A percentile compares a stretch with the other conserved stretches of the same genome.
Evolutionary conservation across 495 filamentous ascomycete species (phyloP).

Genomic region (Endocarpon pusillum): DNA sequence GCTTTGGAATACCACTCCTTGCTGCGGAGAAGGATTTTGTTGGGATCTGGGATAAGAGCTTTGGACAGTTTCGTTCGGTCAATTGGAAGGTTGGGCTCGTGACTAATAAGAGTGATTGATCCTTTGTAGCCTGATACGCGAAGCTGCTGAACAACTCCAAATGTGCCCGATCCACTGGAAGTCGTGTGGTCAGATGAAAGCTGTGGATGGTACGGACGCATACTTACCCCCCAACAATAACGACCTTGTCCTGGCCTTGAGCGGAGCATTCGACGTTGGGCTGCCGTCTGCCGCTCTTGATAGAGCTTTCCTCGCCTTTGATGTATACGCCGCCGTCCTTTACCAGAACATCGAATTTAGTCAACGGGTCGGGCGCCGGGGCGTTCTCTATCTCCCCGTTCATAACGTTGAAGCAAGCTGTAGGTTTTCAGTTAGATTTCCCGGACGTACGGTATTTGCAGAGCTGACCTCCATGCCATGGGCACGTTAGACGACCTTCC

Average conservation of each 20-base stretch:
- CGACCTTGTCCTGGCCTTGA: slow-evolving; percentile 48
- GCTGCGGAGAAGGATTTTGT: slow-evolving; percentile 60
- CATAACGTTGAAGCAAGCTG: slow-evolving; percentile 76
- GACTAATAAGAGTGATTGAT: slow-evolving; percentile 65
- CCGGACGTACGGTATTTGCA: background rate
- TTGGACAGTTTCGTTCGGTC: slow-evolving; percentile 95
- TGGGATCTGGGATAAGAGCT: slow-evolving; percentile 66
- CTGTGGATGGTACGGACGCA: background rate
- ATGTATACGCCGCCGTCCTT: slow-evolving; percentile 74
- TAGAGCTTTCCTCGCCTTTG: slow-evolving; percentile 57
- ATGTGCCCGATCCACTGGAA: slow-evolving; percentile 53
- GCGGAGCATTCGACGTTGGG: slow-evolving; percentile 56
- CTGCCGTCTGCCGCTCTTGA: slow-evolving; percentile 57
- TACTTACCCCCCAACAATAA: slow-evolving; percentile 69
- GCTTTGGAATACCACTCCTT: slow-evolving; percentile 61
- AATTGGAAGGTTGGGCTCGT: slow-evolving; percentile 68
- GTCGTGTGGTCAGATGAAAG: slow-evolving; percentile 7
- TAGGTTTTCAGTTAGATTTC: slow-evolving; percentile 5
- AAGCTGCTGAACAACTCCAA: slow-evolving; percentile 65
- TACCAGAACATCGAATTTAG: slow-evolving; percentile 62
- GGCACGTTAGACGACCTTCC: slow-evolving; percentile 73
- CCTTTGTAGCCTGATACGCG: slow-evolving; percentile 70
- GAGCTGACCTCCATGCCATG: slow-evolving; percentile 77
- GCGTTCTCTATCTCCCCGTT: slow-evolving; percentile 94
- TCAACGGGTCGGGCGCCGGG: slow-evolving; percentile 66